Conservation (phyloP, 78 protist genomes). For the Creolimax fragrantissima region DNA sequence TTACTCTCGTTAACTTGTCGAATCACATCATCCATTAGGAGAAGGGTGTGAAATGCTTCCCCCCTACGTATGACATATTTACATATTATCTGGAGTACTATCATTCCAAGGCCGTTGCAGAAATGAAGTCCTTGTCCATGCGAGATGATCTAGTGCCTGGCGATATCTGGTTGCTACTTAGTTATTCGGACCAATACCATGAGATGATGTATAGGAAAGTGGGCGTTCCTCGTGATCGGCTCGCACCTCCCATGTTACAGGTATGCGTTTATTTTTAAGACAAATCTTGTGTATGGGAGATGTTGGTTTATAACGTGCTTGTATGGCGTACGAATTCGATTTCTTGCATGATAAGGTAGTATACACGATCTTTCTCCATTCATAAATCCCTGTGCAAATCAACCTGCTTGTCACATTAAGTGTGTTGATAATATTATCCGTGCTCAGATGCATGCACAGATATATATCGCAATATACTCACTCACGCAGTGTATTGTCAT, state of each 20-base stretch:
- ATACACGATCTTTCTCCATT: too few species aligned
- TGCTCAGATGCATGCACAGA: too few species aligned
- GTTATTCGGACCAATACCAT: neutral
- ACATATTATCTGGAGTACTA: neutral
- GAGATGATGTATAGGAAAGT: neutral
- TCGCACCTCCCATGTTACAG: neutral
- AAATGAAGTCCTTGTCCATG: neutral
- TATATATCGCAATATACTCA: too few species aligned
- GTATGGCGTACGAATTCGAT: too few species aligned
- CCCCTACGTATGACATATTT: neutral
- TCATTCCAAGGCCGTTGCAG: neutral
- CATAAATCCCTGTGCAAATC: too few species aligned
- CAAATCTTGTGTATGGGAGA: neutral
- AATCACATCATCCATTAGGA: neutral
- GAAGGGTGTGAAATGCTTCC: neutral
- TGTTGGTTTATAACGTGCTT: too few species aligned
- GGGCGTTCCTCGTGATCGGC: neutral
- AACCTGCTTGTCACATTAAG: too few species aligned
- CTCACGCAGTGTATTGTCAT: too few species aligned
- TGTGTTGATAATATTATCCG: too few species aligned
- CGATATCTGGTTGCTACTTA: neutral
- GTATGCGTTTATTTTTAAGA: neutral
- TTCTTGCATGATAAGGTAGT: too few species aligned
- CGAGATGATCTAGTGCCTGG: neutral
- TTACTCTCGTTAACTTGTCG: neutral